A percentile compares a stretch with the other conserved stretches of the same genome.
These are phyloP conservation scores for Ascochyta clinopodiicola DNA, from an alignment of 2,329 filamentous ascomycete genomes.

Conservation along the genomic window DNA sequence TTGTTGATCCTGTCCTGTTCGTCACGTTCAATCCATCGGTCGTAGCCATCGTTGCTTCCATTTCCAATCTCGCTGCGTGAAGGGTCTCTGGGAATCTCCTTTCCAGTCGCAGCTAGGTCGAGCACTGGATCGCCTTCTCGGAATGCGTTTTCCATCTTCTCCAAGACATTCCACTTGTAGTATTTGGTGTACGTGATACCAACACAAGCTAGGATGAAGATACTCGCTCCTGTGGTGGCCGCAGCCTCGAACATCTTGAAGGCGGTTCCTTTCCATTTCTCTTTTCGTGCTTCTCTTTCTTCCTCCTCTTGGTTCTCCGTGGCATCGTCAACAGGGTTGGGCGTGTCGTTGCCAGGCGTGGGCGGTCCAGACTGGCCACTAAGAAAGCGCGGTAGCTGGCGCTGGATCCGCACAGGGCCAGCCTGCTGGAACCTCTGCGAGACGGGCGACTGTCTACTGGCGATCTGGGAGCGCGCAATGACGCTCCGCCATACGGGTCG, in stretches of 20 bases:
- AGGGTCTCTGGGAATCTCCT: slow-evolving; percentile 42
- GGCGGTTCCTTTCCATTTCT: slow-evolving; percentile 49
- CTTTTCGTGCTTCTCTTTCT: slow-evolving; percentile 24
- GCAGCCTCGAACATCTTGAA: slow-evolving; percentile 62
- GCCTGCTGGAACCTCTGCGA: slow-evolving; percentile 31
- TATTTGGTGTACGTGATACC: slow-evolving; percentile 57
- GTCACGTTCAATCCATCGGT: slow-evolving; percentile 82
- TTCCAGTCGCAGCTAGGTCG: slow-evolving; percentile 62
- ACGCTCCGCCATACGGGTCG: slow-evolving; percentile 24
- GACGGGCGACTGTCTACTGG: slow-evolving; percentile 10
- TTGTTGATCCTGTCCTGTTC: slow-evolving; percentile 82
- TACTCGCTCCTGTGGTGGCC: slow-evolving; percentile 58
- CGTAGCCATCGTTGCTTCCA: slow-evolving; percentile 55
- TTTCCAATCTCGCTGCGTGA: slow-evolving; percentile 24
- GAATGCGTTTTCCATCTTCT: slow-evolving; percentile 93
- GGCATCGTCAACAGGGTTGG: slow-evolving; percentile 49
- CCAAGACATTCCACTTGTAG: slow-evolving; percentile 90
- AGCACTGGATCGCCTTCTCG: slow-evolving; percentile 88
- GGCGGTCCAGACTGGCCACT: slow-evolving; percentile 46
- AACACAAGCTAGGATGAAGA: slow-evolving; percentile 55
- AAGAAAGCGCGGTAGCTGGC: slow-evolving; percentile 30
- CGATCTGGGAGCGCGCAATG: slow-evolving; percentile 8
- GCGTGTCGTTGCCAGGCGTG: slow-evolving; percentile 46
- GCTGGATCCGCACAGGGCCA: slow-evolving; percentile 25
- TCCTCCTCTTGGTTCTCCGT: slow-evolving; percentile 33